These are phyloP conservation scores for Massarina eburnea DNA, from an alignment of 2,329 filamentous ascomycete genomes.

Conservation along the genomic window DNA sequence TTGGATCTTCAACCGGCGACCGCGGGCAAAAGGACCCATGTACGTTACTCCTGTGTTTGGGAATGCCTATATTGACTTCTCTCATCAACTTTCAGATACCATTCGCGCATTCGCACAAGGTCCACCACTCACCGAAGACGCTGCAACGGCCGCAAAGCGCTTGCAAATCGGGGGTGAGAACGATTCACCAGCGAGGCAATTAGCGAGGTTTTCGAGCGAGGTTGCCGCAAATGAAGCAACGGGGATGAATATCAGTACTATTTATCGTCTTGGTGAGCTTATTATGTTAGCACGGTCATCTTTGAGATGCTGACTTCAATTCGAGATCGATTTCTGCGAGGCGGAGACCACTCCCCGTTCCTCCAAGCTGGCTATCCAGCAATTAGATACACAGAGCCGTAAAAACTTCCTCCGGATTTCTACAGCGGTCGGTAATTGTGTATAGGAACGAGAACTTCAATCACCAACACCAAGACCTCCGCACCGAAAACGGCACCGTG, in stretches of 20 bases:
- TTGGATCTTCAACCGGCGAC: slow-evolving; percentile 54
- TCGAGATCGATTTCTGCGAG: slow-evolving; percentile 50
- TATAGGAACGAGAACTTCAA: slow-evolving; percentile 56
- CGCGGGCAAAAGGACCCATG: slow-evolving; percentile 49
- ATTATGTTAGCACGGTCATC: background rate
- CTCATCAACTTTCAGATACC: too few relatives aligned
- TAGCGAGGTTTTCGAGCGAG: slow-evolving; percentile 59
- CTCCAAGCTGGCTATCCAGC: slow-evolving; percentile 58
- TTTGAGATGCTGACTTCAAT: background rate
- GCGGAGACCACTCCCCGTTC: slow-evolving; percentile 60
- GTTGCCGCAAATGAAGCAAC: slow-evolving; percentile 55
- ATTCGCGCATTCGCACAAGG: slow-evolving; percentile 59
- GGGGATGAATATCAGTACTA: slow-evolving; percentile 58
- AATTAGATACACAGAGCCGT: slow-evolving; percentile 59
- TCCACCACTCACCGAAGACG: slow-evolving; percentile 49
- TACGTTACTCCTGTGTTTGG: too few relatives aligned
- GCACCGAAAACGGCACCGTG: slow-evolving; percentile 53
- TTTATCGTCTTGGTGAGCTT: slow-evolving; percentile 58
- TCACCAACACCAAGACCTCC: slow-evolving; percentile 60
- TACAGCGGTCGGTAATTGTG: too few relatives aligned
- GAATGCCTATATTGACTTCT: too few relatives aligned
- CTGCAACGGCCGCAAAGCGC: slow-evolving; percentile 40
- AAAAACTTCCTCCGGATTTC: too few relatives aligned
- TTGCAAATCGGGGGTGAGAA: slow-evolving; percentile 52
- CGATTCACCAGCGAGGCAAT: slow-evolving; percentile 57